Evolutionary conservation across 805 yeast genomes (phyloP), one percentile per base, ranked within the genome.

Genomic region (Allodekkera sacchari): DNA sequence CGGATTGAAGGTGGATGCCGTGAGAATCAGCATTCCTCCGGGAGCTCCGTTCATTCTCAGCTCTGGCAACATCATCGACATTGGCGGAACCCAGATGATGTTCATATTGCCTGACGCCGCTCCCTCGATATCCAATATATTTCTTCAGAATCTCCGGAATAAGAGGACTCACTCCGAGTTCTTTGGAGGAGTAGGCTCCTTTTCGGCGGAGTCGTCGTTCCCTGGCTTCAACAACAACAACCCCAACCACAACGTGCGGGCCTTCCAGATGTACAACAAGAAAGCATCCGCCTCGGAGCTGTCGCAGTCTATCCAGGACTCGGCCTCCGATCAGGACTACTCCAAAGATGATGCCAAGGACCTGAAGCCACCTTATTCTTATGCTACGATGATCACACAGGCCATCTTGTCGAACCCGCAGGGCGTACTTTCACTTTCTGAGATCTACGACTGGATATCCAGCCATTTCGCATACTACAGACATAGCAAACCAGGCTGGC

Each of bases 71-170:
- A 75, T 92, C 12, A 59, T 92, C 35, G 99, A 92, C 48, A 77
- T 92, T 28, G 97, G 97, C 12, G 96, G 96, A 5, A 87, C 95
- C 8, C 97, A 92, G 58, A 92, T 92, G 97, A 89, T 92, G 94
- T 92, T 92, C 52, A 92, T 92, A 23, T 64, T 92, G 43, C 99
- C 99, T 2, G 96, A 88, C 53, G 76, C 83, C 4, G 74, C 75
- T 9, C 95, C 96, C 3, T 61, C 58, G 21, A 66, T 88, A 6
- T 71, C 82, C 39, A 66, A 57, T 26, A 58, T 59, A 29, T 63
- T 72, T 53, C 52, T 68, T 34, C 44, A 52, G 26, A 51, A 56
- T 30, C 56, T 71, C 25, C 48, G 46, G 28, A 41, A 40, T 22
- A 52, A 53, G 27, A 40, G 47, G 22, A 44, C 47, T 9, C 41